Percentiles rank a stretch among this genome's conserved stretches.
Conservation (phyloP, 139 green algal genomes). For the Micromonas commoda region DNA sequence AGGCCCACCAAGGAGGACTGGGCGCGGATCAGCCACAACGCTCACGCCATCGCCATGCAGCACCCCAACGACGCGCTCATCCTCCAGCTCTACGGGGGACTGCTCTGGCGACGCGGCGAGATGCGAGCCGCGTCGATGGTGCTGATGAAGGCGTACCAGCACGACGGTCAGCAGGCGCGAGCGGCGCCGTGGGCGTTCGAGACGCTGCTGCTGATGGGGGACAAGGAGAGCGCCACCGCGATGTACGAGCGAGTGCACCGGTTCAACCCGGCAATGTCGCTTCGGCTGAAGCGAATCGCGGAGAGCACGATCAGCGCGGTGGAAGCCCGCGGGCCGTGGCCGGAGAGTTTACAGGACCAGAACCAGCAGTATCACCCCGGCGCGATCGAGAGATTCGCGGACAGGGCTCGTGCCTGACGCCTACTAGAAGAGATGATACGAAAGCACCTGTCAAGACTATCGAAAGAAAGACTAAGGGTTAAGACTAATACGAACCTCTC, state of each 20-base stretch:
- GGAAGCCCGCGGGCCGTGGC: neutral
- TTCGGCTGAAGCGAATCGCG: neutral
- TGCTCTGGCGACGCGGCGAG: neutral
- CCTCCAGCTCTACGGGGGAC: too few species aligned
- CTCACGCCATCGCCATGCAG: too few species aligned
- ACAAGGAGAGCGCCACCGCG: neutral
- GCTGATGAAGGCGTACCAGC: neutral
- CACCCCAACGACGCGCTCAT: too few species aligned
- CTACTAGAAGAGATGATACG: too few species aligned
- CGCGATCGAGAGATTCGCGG: too few species aligned
- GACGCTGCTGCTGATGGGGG: neutral
- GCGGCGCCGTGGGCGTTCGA: neutral
- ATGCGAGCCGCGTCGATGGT: neutral
- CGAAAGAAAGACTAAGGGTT: too few species aligned
- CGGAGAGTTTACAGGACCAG: neutral
- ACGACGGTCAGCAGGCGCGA: neutral
- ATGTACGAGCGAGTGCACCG: neutral
- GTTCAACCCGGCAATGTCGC: neutral
- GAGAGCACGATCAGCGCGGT: neutral
- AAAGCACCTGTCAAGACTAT: too few species aligned
- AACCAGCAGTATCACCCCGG: neutral
- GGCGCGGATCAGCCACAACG: too few species aligned
- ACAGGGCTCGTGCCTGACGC: too few species aligned
- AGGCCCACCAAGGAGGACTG: too few species aligned
- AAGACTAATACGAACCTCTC: too few species aligned